These are phyloP conservation scores for Graphium sp. DNA, from an alignment of 2,329 filamentous ascomycete species.

Conservation along the genomic window DNA sequence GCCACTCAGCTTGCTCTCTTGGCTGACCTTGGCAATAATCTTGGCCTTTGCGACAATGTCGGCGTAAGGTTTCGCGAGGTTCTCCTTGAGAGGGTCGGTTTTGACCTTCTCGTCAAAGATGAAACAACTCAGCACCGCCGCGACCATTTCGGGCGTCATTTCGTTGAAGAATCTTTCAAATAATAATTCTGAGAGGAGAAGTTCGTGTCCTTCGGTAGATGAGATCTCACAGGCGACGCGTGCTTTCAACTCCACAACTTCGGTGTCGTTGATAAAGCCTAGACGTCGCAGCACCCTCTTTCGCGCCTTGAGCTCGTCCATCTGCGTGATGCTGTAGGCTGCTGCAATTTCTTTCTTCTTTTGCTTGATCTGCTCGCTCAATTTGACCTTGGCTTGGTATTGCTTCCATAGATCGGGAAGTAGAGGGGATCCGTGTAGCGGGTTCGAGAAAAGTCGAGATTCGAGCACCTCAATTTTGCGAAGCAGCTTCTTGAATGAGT, in stretches of 20 bases:
- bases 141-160: slow-evolving; percentile 71
- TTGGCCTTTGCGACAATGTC: slow-evolving; percentile 79
- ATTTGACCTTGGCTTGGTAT: slow-evolving; percentile 64
- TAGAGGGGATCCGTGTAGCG: slow-evolving; percentile 77
- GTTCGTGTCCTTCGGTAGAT: slow-evolving; percentile 75
- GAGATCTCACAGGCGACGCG: slow-evolving; percentile 96
- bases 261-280: slow-evolving; percentile 87
- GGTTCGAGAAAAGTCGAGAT: slow-evolving; percentile 73
- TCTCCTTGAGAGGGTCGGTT: slow-evolving; percentile 60
- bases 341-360: slow-evolving; percentile 76
- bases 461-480: slow-evolving; percentile 95
- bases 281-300: slow-evolving; percentile 89
- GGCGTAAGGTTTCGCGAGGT: slow-evolving; percentile 69
- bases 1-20: slow-evolving; percentile 84
- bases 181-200: slow-evolving; percentile 80
- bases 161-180: slow-evolving; percentile 99
- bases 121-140: slow-evolving; percentile 78
- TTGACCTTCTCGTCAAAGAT: slow-evolving; percentile 95
- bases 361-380: slow-evolving; percentile 66
- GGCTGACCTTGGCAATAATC: slow-evolving; percentile 80
- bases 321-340: slow-evolving; percentile 75
- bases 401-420: slow-evolving; percentile 74
- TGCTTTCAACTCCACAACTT: slow-evolving; percentile 93
- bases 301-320: slow-evolving; percentile 90
- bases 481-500: slow-evolving; percentile 82